phyloP scores from a whole-genome alignment of 257 asterid genomes.

The Plantago ovata region DNA sequence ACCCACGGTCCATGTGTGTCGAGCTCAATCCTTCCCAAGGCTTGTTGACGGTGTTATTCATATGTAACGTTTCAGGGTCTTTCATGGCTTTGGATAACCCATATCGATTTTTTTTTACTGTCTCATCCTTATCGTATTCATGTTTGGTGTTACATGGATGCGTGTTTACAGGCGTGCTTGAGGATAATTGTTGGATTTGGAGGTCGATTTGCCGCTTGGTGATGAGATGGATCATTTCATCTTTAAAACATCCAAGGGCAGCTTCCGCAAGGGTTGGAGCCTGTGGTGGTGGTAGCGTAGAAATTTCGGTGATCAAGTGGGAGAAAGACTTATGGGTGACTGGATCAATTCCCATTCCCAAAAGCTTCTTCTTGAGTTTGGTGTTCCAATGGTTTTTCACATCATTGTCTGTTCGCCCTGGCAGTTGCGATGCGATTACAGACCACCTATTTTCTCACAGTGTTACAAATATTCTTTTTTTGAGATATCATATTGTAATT shows the following conservation, averaged over 20 bases:
- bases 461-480: too few relatives aligned
- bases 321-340: slow-evolving; percentile 94
- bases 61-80: slow-evolving; percentile 27
- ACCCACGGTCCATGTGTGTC: not conserved
- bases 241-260: slow-evolving; percentile 92
- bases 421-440: slow-evolving; percentile 42
- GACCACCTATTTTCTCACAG: slow-evolving; percentile 37
- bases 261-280: slow-evolving; percentile 91
- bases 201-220: slow-evolving; percentile 73
- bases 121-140: slow-evolving; percentile 29
- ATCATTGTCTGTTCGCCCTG: slow-evolving; percentile 43
- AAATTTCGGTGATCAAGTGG: slow-evolving; percentile 83
- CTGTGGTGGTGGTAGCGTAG: slow-evolving; percentile 82
- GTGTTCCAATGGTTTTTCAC: slow-evolving; percentile 46
- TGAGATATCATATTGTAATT: too few relatives aligned
- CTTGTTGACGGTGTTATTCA: slow-evolving; percentile 4
- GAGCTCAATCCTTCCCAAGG: slow-evolving; percentile 41
- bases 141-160: slow-evolving; percentile 30
- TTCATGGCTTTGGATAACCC: slow-evolving; percentile 57
- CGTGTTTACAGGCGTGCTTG: slow-evolving; percentile 21
- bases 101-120: slow-evolving; percentile 45
- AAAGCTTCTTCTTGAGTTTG: slow-evolving; percentile 34
- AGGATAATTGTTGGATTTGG: slow-evolving; percentile 45
- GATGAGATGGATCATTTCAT: slow-evolving; percentile 90
- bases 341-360: slow-evolving; percentile 37